Evolutionary conservation across 768 basidiomycete genomes (phyloP).

Genomic region (Sporobolomyces roseus): DNA sequence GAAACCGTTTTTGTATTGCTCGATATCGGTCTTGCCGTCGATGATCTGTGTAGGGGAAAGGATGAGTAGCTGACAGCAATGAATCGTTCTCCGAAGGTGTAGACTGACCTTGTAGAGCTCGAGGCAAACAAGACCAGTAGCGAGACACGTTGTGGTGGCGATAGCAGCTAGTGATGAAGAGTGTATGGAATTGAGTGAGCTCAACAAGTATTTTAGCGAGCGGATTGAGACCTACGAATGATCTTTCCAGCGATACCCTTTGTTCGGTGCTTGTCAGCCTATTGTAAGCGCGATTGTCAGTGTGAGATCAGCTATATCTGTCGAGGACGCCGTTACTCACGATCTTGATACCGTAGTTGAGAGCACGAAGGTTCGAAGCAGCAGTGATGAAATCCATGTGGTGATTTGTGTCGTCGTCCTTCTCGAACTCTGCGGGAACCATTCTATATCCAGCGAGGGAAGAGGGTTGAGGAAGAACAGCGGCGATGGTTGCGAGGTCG

Average conservation of each 20-base stretch:
- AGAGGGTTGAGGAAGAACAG: slow-evolving; percentile 78
- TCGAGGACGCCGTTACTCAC: slow-evolving; percentile 73
- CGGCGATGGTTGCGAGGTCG: slow-evolving; percentile 56
- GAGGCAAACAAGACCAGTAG: slow-evolving; percentile 23
- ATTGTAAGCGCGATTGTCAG: too few species aligned
- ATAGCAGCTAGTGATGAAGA: slow-evolving; percentile 14
- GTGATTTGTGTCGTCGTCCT: slow-evolving; percentile 95
- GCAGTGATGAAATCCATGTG: slow-evolving; percentile 99
- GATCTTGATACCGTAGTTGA: slow-evolving; percentile 82
- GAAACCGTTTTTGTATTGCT: slow-evolving; percentile 97
- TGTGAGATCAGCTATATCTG: too few species aligned
- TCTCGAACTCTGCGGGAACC: slow-evolving; percentile 94
- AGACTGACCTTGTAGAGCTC: slow-evolving; percentile 85
- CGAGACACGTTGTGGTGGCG: slow-evolving; percentile 13
- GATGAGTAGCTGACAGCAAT: not conserved
- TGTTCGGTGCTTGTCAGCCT: slow-evolving; percentile 20
- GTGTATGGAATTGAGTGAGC: too few species aligned
- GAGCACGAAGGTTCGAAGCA: slow-evolving; percentile 86
- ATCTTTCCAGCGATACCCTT: slow-evolving; percentile 17
- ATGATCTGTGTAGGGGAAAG: slow-evolving; percentile 62
- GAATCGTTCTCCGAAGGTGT: not conserved
- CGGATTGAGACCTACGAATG: slow-evolving; percentile 14
- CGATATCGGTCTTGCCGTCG: slow-evolving; percentile 87
- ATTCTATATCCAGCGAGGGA: slow-evolving; percentile 94
- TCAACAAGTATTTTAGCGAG: too few species aligned